Evolutionary conservation across 2,329 filamentous ascomycete genomes (phyloP).

Genomic region (Endothia cerciana): DNA sequence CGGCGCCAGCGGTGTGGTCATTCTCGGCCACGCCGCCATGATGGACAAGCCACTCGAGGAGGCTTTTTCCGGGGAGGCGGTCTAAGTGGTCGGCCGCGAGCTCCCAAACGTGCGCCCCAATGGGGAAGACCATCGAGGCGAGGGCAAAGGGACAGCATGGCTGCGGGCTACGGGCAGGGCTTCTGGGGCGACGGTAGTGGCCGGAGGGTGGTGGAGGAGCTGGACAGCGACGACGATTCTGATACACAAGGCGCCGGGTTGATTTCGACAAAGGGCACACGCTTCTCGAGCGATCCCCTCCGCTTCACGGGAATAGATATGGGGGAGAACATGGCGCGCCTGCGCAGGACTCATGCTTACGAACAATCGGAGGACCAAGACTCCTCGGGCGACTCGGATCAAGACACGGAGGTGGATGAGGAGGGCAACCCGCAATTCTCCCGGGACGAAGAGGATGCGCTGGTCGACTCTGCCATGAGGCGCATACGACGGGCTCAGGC

Average conservation of each 20-base stretch:
- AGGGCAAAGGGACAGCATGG: slow-evolving; percentile 64
- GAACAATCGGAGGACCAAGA: slow-evolving; percentile 50
- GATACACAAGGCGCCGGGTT: slow-evolving; percentile 60
- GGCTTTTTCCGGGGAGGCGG: slow-evolving; percentile 99
- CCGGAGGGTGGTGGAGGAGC: slow-evolving; percentile 66
- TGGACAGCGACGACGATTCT: slow-evolving; percentile 61
- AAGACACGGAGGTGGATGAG: slow-evolving; percentile 52
- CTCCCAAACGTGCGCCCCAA: slow-evolving; percentile 91
- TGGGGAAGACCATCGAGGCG: slow-evolving; percentile 99
- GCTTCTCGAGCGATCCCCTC: slow-evolving; percentile 63
- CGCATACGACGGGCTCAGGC: slow-evolving; percentile 79
- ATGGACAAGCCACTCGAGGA: slow-evolving; percentile 99
- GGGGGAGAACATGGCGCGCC: slow-evolving; percentile 45
- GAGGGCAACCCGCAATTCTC: slow-evolving; percentile 61
- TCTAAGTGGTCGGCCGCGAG: slow-evolving; percentile 99
- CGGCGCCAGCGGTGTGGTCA: slow-evolving; percentile 90
- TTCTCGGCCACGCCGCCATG: slow-evolving; percentile 91
- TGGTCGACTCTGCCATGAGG: slow-evolving; percentile 78
- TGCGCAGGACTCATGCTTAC: slow-evolving; percentile 44
- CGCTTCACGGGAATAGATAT: slow-evolving; percentile 64
- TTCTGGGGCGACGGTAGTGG: slow-evolving; percentile 41
- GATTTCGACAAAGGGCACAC: slow-evolving; percentile 47
- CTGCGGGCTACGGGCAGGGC: slow-evolving; percentile 52
- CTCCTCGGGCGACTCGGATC: slow-evolving; percentile 53
- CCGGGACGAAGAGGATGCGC: slow-evolving; percentile 70